A percentile compares a stretch with the other conserved stretches of the same genome.
These are phyloP conservation scores for Calendula officinalis DNA, from an alignment of 129 eudicot species.

Conservation along the genomic window DNA sequence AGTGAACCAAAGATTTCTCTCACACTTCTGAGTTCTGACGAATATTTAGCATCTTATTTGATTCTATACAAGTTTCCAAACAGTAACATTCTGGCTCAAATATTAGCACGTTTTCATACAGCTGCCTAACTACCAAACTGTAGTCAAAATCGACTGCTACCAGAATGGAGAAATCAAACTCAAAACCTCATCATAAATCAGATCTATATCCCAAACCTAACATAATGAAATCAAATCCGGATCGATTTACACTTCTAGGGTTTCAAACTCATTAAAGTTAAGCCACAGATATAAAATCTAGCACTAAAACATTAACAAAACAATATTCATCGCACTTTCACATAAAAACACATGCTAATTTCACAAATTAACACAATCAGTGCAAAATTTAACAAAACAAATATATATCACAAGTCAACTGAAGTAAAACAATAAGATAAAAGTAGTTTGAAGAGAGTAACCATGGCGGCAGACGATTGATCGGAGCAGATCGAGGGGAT, in stretches of 20 bases:
- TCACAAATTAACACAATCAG: background rate
- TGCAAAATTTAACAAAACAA: background rate
- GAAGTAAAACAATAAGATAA: conserved; percentile 5
- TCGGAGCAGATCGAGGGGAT: conserved; percentile 30
- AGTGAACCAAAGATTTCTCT: too few species aligned
- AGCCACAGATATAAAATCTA: conserved; percentile 11
- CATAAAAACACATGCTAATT: conserved; percentile 2
- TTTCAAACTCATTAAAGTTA: conserved; percentile 14
- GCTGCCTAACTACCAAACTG: too few species aligned
- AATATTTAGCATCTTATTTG: background rate
- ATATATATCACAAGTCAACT: background rate
- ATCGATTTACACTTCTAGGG: conserved; percentile 29
- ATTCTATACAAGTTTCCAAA: background rate
- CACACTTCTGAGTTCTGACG: background rate
- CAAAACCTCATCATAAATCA: conserved; percentile 6
- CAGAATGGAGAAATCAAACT: background rate
- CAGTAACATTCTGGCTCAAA: conserved; percentile 4
- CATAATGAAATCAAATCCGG: conserved; percentile 20
- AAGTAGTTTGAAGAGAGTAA: conserved; percentile 15
- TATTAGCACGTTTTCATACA: background rate
- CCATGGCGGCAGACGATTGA: conserved; percentile 36
- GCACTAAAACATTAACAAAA: background rate
- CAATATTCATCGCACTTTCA: conserved; percentile 12
- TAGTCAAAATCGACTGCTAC: background rate
- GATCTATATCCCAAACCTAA: conserved; percentile 19